Evolutionary conservation across 352 stramenopile species (phyloP), one percentile per base, ranked within the genome.

Genomic region (Globisporangium irregulare): DNA sequence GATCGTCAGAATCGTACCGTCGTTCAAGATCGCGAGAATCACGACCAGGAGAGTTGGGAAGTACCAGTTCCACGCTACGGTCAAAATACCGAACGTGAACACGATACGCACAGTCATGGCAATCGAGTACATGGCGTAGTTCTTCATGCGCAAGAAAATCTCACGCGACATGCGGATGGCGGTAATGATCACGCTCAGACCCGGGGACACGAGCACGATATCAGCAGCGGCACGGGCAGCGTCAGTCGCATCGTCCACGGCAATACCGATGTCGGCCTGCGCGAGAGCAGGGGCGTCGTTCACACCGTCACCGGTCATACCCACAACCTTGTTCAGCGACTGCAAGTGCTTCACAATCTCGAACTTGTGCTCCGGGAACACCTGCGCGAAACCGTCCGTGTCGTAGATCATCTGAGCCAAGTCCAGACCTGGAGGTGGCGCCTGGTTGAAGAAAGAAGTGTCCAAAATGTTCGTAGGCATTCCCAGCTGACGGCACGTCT

Each of bases 361-460:
- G 64, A 93, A 92, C 76, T 98, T 98, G 76, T 98, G 89, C 68
- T 91, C 89, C 18, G 93, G 93, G 64, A 98, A 90, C 41, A 98
- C 93, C 64, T 97, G 83, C 46, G 91, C 95, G 74, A 98, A 98
- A 24, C 94, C 95, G 67, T 98, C 93, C 32, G 92, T 94, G 66
- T 97, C 78, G 67, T 91, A 96, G 70, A 98, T 94, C 59, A 98
- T 83, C 57, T 96, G 80, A 14, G 84, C 78, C 20, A 92, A 70
- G 73, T 90, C 76, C 18, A 92, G 63, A 29, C 77, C 79, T 63
- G 78, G 75, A 71, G 78, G 89, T 64, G 77, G 84, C 59, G 84
- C 73, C 67, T 83, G 77, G 74, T 92, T 90, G 73, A 92, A 90
- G 73, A 92, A 90, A 74, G 78, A 89, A 59, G 81, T 87, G 72